Evolutionary conservation across 2,329 filamentous ascomycete species (phyloP).

Genomic region (Aspergillus pseudotamarii): DNA sequence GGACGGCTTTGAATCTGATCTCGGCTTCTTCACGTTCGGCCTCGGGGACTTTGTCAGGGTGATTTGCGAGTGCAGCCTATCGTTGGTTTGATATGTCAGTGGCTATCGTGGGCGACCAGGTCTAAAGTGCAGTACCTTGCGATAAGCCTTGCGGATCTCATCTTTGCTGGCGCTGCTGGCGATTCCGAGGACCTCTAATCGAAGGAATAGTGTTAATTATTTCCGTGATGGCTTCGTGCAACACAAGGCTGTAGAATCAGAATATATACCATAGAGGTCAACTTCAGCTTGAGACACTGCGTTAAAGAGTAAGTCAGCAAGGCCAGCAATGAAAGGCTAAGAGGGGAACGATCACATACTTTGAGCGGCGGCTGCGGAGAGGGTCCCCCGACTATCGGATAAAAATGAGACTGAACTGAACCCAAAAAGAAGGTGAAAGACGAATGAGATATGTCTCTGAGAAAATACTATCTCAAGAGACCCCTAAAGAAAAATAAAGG

Average conservation of each 20-base stretch:
- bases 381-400: background rate
- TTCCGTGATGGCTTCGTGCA: background rate
- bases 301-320: slow-evolving; percentile 23
- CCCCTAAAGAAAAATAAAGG: background rate
- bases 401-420: background rate
- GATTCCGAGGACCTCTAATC: slow-evolving; percentile 75
- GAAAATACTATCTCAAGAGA: background rate
- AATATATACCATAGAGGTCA: slow-evolving; percentile 63
- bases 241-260: background rate
- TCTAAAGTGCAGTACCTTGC: slow-evolving; percentile 66
- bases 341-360: slow-evolving; percentile 18
- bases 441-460: background rate
- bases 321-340: background rate
- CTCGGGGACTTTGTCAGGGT: slow-evolving; percentile 94
- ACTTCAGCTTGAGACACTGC: slow-evolving; percentile 45
- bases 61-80: slow-evolving; percentile 81
- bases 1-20: slow-evolving; percentile 87
- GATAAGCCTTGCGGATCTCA: slow-evolving; percentile 94
- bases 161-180: slow-evolving; percentile 70
- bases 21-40: slow-evolving; percentile 83
- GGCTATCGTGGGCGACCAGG: background rate
- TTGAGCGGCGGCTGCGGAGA: slow-evolving; percentile 9
- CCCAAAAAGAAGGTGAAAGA: background rate
- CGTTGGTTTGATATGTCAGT: background rate
- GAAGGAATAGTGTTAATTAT: slow-evolving; percentile 12